Conservation (phyloP, 495 filamentous ascomycete genomes). For the Extremus antarcticus region DNA sequence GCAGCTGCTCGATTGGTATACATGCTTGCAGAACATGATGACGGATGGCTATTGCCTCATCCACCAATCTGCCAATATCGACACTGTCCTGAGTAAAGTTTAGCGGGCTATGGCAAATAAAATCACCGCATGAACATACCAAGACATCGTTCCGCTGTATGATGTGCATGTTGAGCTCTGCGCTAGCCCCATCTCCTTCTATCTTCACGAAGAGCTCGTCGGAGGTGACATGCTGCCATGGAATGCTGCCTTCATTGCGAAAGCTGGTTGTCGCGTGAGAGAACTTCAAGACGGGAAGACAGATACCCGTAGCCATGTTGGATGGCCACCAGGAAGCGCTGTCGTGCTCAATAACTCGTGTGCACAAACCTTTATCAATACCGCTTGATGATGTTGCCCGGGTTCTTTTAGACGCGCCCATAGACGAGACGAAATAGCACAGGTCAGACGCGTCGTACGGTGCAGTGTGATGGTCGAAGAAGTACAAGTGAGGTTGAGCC, state of each 20-base stretch:
- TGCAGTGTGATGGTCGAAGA: too few species aligned
- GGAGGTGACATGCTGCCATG: slow-evolving; percentile 22
- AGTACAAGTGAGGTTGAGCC: too few species aligned
- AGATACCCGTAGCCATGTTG: slow-evolving; percentile 10
- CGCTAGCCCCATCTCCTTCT: slow-evolving; percentile 2
- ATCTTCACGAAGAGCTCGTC: slow-evolving; percentile 9
- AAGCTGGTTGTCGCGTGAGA: slow-evolving; percentile 22
- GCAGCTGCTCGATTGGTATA: slow-evolving; percentile 9
- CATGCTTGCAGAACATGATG: not conserved
- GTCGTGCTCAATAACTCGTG: too few species aligned
- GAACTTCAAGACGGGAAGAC: slow-evolving; percentile 21
- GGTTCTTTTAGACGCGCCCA: too few species aligned
- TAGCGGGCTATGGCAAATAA: too few species aligned
- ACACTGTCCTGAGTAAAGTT: slow-evolving; percentile 11
- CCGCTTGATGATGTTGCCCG: too few species aligned
- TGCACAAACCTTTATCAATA: too few species aligned
- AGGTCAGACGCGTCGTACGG: too few species aligned
- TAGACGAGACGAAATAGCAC: too few species aligned
- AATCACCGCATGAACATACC: not conserved
- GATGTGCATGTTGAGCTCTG: slow-evolving; percentile 7
- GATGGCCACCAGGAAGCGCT: too few species aligned
- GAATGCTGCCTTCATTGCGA: slow-evolving; percentile 12
- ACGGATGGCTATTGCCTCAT: not conserved
- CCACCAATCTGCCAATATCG: slow-evolving; percentile 6
- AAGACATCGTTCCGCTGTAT: slow-evolving; percentile 7